These are phyloP conservation scores for Adenanthera pavonina DNA, from an alignment of 306 rosid genomes.

Conservation along the genomic window DNA sequence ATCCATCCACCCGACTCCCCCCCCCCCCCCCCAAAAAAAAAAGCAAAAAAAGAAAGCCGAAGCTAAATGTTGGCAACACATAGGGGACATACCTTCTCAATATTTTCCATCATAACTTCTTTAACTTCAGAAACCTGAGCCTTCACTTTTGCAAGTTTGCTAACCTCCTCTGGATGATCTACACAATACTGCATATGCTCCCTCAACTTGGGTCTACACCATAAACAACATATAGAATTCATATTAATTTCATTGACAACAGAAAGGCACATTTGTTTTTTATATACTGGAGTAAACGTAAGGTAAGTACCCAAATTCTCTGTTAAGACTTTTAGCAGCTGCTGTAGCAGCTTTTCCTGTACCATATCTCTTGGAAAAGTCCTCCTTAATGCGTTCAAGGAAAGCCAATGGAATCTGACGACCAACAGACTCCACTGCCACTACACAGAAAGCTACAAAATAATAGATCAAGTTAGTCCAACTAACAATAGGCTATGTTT, in stretches of 20 bases:
- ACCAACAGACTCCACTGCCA: constrained; percentile 56
- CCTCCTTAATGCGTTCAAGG: constrained; percentile 72
- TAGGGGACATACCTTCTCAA: constrained; percentile 54
- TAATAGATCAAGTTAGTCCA: constrained; percentile 12
- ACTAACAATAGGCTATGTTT: background rate
- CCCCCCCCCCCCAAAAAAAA: no score
- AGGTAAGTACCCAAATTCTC: constrained; percentile 60
- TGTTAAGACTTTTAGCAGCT: constrained; percentile 67
- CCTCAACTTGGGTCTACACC: constrained; percentile 52
- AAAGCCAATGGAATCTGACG: constrained; percentile 71
- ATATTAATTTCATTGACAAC: background rate
- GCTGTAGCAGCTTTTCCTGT: constrained; percentile 75
- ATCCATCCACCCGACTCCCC: background rate
- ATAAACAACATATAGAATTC: constrained; percentile 4
- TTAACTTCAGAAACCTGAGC: constrained; percentile 79
- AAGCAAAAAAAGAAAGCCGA: background rate
- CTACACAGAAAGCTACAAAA: constrained; percentile 48
- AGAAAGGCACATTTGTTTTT: background rate
- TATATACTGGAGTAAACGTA: background rate
- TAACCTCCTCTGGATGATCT: constrained; percentile 30
- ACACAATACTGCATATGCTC: constrained; percentile 29
- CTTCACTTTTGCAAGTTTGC: constrained; percentile 29
- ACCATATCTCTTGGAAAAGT: constrained; percentile 66
- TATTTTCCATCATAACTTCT: constrained; percentile 79
- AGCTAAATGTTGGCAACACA: background rate